A percentile compares a stretch with the other conserved stretches of the same genome.
Evolutionary conservation across 164 flowering plant genomes (phyloP).

Genomic region (Cinnamomum micranthum): DNA sequence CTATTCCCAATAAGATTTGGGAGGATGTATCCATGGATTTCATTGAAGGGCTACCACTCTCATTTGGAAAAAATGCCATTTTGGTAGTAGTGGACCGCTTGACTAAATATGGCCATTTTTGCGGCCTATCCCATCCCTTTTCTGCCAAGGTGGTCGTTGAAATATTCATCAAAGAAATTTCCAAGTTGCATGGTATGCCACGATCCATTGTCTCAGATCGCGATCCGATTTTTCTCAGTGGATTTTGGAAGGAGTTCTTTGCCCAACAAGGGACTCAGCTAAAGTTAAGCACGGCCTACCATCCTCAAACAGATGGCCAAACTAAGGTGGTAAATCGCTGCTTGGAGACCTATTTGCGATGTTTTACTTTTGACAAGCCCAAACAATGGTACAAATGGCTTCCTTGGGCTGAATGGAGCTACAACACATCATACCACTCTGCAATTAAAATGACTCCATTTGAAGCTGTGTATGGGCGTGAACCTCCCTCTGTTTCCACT

Average conservation of each 20-base stretch:
- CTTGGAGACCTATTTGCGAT: too few relatives aligned
- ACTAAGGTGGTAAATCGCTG: too few relatives aligned
- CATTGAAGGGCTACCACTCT: constrained; percentile 4
- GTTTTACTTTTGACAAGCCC: too few relatives aligned
- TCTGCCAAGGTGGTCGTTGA: too few relatives aligned
- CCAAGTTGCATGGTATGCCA: background rate
- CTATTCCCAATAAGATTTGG: background rate
- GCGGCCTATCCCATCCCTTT: background rate
- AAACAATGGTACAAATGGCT: too few relatives aligned
- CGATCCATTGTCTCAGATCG: background rate
- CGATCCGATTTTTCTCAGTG: background rate
- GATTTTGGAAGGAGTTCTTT: background rate
- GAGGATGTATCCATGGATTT: background rate
- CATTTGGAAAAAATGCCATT: background rate
- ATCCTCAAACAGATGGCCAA: too few relatives aligned
- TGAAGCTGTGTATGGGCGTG: too few relatives aligned
- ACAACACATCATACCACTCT: too few relatives aligned
- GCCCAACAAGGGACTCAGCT: background rate
- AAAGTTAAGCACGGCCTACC: background rate
- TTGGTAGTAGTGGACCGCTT: constrained; percentile 2
- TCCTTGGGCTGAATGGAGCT: too few relatives aligned
- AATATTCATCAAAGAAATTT: too few relatives aligned
- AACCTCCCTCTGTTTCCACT: too few relatives aligned
- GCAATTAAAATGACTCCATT: too few relatives aligned
- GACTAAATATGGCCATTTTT: constrained; percentile 1